A percentile compares a stretch with the other conserved stretches of the same genome.
phyloP scores from a whole-genome alignment of 2,329 filamentous ascomycete genomes.

The Tolypocladium sp. region DNA sequence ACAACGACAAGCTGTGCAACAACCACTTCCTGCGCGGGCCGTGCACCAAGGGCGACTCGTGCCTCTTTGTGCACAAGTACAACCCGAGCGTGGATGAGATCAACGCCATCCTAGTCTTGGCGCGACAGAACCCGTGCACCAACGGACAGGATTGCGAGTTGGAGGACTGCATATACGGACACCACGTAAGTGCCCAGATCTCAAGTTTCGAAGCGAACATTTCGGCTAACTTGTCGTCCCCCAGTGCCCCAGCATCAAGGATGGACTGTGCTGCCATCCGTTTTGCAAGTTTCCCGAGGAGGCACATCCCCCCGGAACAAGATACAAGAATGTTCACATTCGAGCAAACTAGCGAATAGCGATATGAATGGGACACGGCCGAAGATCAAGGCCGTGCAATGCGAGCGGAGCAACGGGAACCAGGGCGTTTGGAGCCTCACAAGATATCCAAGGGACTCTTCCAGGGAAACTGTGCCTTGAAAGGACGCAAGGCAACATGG shows the following conservation, averaged over 20 bases:
- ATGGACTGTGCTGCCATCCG: slow-evolving; percentile 42
- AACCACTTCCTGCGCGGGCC: slow-evolving; percentile 51
- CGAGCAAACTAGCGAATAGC: slow-evolving; percentile 18
- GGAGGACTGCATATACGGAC: slow-evolving; percentile 53
- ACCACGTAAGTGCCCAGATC: slow-evolving; percentile 38
- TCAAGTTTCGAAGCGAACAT: background rate
- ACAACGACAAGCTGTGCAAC: slow-evolving; percentile 50
- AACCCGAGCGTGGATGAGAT: slow-evolving; percentile 44
- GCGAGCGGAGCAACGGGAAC: background rate
- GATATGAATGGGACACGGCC: background rate
- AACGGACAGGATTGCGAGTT: slow-evolving; percentile 48
- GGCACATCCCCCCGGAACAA: slow-evolving; percentile 49
- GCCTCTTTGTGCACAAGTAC: slow-evolving; percentile 49
- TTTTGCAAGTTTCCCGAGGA: slow-evolving; percentile 45
- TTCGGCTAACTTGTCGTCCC: background rate
- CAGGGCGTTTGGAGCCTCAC: background rate
- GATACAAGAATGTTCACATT: slow-evolving; percentile 30
- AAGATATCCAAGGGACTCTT: background rate
- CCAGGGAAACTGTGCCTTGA: no score
- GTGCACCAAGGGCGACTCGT: slow-evolving; percentile 44
- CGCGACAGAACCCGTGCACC: slow-evolving; percentile 48
- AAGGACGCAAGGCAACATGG: background rate
- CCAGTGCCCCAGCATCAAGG: slow-evolving; percentile 44
- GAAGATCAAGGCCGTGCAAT: background rate
- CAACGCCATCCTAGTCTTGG: slow-evolving; percentile 44